Evolutionary conservation across 257 asterid species (phyloP), one percentile per base, ranked within the genome.

Genomic region (Verbena officinalis): DNA sequence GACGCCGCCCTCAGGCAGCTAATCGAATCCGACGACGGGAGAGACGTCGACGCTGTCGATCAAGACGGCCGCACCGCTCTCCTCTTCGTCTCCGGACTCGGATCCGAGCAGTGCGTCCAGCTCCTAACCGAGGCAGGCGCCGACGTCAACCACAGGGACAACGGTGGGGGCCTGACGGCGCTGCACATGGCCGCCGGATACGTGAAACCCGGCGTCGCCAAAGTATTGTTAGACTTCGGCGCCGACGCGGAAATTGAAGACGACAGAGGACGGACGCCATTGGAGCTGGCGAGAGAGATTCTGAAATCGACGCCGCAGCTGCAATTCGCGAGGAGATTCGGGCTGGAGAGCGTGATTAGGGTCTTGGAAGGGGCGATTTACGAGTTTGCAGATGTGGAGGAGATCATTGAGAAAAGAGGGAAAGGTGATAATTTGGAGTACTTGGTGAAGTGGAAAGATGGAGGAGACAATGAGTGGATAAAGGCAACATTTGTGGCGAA

Each of bases 141-240:
- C 0, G 73, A 84, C 55, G 75, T 93, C 49, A 70, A 89, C 30
- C 84, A 69, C 66, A 54, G 77, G 1, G 99, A 90, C 68, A 78
- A 68, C 10, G 59, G 30, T 61, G 96, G 95, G 9, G 96, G 97
- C 7, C 42, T 93, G 17, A 85, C 96, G 36, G 87, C 97, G 11
- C 71, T 93, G 44, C 95, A 93, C 67, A 90, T 93, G 91, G 96
- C 97, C 0, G 90, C 97, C 2, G 99, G 99, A 0, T 93, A 93
- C 48, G 90, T 90, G 4, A 66, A 65, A 42, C 97, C 97, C 2
- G 92, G 78, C 1, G 92, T 83, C 0, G 99, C 82, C 13, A 82
- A 87, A 61, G 5, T 74, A 34, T 33, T 93, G 62, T 33, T 90
- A 4, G 83, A 81, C 0, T 59, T 27, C 42, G 96, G 95, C 4